phyloP scores from a whole-genome alignment of 2,329 filamentous ascomycete genomes.

The Xylaria sp. region DNA sequence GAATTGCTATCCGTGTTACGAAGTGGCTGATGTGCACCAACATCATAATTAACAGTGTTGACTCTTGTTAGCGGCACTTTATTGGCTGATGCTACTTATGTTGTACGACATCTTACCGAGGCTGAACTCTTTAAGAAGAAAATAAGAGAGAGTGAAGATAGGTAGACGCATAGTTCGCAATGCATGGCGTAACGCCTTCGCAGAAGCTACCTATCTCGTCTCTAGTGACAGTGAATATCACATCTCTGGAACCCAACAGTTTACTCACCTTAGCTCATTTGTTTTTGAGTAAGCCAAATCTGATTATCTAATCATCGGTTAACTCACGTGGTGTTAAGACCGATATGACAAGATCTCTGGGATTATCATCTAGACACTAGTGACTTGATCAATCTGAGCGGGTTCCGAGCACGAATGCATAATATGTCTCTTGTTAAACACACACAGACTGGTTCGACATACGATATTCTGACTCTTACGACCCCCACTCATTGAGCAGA shows the following conservation, averaged over 20 bases:
- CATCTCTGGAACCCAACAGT: neutral
- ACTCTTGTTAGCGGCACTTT: neutral
- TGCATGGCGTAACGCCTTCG: conserved; percentile 1
- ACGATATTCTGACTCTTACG: neutral
- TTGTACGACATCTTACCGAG: neutral
- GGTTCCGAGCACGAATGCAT: neutral
- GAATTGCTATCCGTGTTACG: neutral
- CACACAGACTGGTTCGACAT: neutral
- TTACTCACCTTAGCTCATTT: neutral
- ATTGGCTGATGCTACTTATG: neutral
- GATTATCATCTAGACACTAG: neutral
- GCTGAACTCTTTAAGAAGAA: neutral
- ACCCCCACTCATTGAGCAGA: neutral
- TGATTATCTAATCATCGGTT: neutral
- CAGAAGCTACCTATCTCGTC: conserved; percentile 3
- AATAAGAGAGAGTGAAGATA: neutral
- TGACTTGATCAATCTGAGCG: neutral
- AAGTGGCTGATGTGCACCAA: neutral
- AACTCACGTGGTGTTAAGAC: neutral
- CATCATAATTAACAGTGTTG: too few species aligned
- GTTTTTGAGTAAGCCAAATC: neutral
- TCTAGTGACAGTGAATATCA: neutral
- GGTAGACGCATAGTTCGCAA: neutral
- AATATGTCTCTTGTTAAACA: neutral
- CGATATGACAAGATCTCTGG: neutral